Conservation (phyloP, 73 alveolate species). For the Blepharisma stoltei region DNA sequence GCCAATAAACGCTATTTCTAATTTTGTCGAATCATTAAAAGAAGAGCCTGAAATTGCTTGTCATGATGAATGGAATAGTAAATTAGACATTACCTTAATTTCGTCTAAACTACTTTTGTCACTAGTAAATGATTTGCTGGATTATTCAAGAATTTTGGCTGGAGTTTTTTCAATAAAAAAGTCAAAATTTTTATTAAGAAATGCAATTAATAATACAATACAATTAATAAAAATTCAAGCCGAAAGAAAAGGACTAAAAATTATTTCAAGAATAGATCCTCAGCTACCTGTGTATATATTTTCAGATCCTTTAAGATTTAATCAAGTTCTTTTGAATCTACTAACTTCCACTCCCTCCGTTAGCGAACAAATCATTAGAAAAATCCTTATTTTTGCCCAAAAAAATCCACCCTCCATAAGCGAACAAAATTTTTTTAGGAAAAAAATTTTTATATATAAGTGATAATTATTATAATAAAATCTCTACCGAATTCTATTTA, state of each 20-base stretch:
- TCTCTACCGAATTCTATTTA: too few relatives aligned
- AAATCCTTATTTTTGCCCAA: too few relatives aligned
- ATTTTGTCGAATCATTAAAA: not conserved
- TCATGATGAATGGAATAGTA: not conserved
- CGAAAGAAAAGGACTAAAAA: slow-evolving; percentile 32
- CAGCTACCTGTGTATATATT: slow-evolving; percentile 19
- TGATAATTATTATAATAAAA: too few relatives aligned
- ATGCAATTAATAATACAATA: slow-evolving; percentile 17
- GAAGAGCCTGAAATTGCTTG: not conserved
- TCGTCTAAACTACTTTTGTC: slow-evolving; percentile 33
- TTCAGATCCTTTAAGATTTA: slow-evolving; percentile 38
- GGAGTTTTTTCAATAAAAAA: slow-evolving; percentile 33
- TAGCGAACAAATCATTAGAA: too few relatives aligned
- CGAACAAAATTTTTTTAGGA: too few relatives aligned
- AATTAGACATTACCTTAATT: not conserved
- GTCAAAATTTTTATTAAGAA: not conserved
- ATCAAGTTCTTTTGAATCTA: slow-evolving; percentile 40
- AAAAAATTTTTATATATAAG: too few relatives aligned
- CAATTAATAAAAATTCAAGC: slow-evolving; percentile 36
- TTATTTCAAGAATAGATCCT: not conserved
- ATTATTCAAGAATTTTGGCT: slow-evolving; percentile 32
- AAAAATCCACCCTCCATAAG: too few relatives aligned
- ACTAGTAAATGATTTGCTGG: slow-evolving; percentile 45
- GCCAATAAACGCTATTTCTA: slow-evolving; percentile 13
- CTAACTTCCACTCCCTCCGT: too few relatives aligned